Conservation (phyloP, 164 flowering plant genomes). For the Cinnamomum chago region DNA sequence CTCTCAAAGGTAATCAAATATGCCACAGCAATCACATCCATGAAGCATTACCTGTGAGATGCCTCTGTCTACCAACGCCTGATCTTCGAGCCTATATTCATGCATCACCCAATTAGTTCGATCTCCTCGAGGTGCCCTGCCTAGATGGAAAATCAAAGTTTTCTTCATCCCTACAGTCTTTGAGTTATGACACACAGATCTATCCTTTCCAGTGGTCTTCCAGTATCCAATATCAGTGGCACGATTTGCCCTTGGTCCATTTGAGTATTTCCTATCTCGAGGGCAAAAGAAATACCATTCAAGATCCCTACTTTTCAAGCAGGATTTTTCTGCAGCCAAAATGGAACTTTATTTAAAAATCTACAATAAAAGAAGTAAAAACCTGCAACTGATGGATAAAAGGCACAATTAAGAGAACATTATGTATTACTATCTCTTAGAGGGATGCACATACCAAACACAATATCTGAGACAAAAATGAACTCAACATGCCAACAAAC, state of each 20-base stretch:
- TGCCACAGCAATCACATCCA: not conserved
- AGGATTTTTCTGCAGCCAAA: constrained; percentile 42
- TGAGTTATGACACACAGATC: constrained; percentile 33
- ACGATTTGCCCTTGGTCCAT: constrained; percentile 61
- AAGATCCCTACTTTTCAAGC: constrained; percentile 47
- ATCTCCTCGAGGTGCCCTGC: constrained; percentile 55
- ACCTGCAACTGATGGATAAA: not conserved
- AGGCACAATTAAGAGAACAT: not conserved
- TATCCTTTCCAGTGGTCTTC: constrained; percentile 90
- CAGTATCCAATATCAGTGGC: constrained; percentile 71
- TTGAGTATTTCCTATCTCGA: constrained; percentile 54
- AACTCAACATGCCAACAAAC: not conserved
- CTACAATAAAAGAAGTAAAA: not conserved
- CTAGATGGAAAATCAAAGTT: constrained; percentile 66
- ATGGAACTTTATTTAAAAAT: not conserved
- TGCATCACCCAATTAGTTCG: constrained; percentile 95
- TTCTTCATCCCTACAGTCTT: constrained; percentile 60
- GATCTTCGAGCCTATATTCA: constrained; percentile 69
- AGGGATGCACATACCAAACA: not conserved
- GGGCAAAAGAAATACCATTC: constrained; percentile 91
- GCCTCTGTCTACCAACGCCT: constrained; percentile 36
- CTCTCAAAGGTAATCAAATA: not conserved
- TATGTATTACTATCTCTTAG: not conserved
- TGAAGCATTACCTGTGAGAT: constrained; percentile 46
- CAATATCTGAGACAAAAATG: not conserved